These are phyloP conservation scores for Pinus tabuliformis DNA, from an alignment of 75 land plant species.

Conservation along the genomic window DNA sequence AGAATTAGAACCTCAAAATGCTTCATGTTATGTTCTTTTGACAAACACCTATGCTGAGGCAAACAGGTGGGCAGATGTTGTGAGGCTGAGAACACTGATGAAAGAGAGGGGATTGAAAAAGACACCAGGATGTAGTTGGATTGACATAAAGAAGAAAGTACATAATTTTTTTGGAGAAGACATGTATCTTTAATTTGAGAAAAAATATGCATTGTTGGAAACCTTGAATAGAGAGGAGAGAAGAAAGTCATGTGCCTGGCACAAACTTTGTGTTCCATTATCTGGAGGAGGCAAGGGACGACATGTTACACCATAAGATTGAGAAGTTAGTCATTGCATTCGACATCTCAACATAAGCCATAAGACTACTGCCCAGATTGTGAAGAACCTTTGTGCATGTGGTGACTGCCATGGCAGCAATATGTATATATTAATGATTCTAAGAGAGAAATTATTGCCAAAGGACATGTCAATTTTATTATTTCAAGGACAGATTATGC, in stretches of 20 bases:
- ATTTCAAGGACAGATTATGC: conserved; percentile 9
- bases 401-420: conserved; percentile 11
- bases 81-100: conserved; percentile 4
- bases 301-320: conserved; percentile 7
- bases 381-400: conserved; percentile 14
- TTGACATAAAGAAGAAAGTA: conserved; percentile 12
- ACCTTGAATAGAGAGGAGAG: not conserved
- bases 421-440: conserved; percentile 7
- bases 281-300: conserved; percentile 1
- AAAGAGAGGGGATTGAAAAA: conserved; percentile 6
- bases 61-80: not conserved
- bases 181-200: conserved; percentile 6
- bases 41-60: conserved; percentile 19
- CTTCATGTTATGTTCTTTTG: conserved; percentile 11
- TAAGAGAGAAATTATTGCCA: conserved; percentile 2
- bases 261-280: not conserved
- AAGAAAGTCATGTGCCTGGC: not conserved
- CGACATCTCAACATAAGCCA: conserved; percentile 4
- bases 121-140: conserved; percentile 10
- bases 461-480: conserved; percentile 11
- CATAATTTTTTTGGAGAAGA: conserved; percentile 12
- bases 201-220: conserved; percentile 8
- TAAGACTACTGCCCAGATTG: conserved; percentile 5
- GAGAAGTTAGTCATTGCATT: conserved; percentile 19
- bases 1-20: conserved; percentile 8